Conservation (phyloP, 768 basidiomycete species). For the Sporobolomyces phaffii region DNA sequence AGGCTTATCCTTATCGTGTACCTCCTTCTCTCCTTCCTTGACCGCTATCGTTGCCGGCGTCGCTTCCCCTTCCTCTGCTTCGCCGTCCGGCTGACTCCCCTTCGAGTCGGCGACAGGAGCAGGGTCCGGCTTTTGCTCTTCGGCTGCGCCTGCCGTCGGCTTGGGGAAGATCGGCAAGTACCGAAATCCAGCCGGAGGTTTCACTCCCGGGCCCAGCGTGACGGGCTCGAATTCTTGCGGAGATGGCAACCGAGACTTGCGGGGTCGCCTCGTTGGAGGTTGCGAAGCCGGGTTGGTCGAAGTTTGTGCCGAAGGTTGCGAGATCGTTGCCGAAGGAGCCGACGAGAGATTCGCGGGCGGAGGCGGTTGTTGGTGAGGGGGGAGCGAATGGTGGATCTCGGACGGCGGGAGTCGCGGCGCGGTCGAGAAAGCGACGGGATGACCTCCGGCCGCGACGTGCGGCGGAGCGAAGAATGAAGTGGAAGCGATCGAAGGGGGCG, state of each 20-base stretch:
- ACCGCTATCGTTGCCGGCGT: neutral
- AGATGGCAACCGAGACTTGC: conserved; percentile 61
- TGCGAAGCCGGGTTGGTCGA: neutral
- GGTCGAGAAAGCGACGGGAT: conserved; percentile 55
- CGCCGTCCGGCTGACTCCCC: neutral
- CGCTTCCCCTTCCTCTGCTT: neutral
- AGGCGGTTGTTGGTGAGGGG: conserved; percentile 97
- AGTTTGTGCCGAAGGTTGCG: conserved; percentile 52
- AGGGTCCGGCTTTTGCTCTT: too few relatives aligned
- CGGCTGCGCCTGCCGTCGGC: too few relatives aligned
- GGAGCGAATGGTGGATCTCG: conserved; percentile 78
- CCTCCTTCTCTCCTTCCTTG: neutral
- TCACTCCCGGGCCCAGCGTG: conserved; percentile 43
- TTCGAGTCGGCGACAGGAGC: neutral
- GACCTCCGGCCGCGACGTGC: too few relatives aligned
- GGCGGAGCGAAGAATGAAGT: neutral
- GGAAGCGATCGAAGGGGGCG: conserved; percentile 3
- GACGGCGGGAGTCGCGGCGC: conserved; percentile 55
- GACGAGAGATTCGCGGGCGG: conserved; percentile 52
- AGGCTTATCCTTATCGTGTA: neutral
- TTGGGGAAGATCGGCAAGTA: too few relatives aligned
- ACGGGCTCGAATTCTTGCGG: conserved; percentile 83
- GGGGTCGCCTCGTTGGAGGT: neutral
- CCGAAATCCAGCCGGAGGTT: neutral
- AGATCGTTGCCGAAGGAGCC: conserved; percentile 69